Percentiles rank a stretch among this genome's conserved stretches.
Evolutionary conservation across 441 rosid species (phyloP).

Genomic region (Omphalea diandra): DNA sequence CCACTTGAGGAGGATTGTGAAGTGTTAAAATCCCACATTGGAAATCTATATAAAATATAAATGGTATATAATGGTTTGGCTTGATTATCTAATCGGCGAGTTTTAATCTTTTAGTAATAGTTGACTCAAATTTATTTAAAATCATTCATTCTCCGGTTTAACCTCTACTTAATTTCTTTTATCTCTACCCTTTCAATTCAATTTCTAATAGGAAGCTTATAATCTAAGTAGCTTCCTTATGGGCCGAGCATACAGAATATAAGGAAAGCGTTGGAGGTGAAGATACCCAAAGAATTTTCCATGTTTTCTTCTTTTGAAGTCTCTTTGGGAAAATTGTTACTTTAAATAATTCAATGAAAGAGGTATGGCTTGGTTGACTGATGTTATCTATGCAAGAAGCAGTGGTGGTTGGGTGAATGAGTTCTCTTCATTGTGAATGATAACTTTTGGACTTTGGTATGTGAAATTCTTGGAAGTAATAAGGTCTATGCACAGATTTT

Average conservation of each 20-base stretch:
- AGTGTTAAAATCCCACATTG: too few relatives aligned
- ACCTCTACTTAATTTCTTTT: too few relatives aligned
- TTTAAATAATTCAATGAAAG: background rate
- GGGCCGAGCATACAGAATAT: background rate
- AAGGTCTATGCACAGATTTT: background rate
- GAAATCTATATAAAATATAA: too few relatives aligned
- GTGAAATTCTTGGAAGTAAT: background rate
- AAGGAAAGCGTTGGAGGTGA: background rate
- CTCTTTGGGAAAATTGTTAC: background rate
- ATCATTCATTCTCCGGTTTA: too few relatives aligned
- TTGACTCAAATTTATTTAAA: too few relatives aligned
- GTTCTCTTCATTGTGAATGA: conserved; percentile 6
- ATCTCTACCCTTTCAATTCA: too few relatives aligned
- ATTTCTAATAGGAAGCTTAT: too few relatives aligned
- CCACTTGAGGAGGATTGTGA: too few relatives aligned
- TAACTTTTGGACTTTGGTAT: background rate
- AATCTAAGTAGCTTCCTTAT: too few relatives aligned
- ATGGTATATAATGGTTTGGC: too few relatives aligned
- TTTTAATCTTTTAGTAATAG: too few relatives aligned
- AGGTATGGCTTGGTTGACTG: background rate
- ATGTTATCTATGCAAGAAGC: background rate
- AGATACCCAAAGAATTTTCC: background rate
- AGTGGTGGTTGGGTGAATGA: background rate
- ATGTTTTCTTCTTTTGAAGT: background rate
- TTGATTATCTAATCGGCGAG: too few relatives aligned